Evolutionary conservation across 2,329 filamentous ascomycete species (phyloP).

Genomic region (Fusarium phyllophilum): DNA sequence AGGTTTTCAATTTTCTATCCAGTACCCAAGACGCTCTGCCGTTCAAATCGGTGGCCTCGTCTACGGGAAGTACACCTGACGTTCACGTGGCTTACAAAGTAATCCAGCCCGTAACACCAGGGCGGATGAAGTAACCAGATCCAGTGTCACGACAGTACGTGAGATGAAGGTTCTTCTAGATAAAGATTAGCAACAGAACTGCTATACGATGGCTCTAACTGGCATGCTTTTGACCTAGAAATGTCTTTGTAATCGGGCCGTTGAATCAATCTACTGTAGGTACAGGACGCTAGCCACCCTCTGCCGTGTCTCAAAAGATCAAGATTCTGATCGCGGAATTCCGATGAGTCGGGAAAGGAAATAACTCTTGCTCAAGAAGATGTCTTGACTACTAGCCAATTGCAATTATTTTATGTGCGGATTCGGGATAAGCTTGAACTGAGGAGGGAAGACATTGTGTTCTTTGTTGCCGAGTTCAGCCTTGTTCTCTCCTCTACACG

Average conservation of each 20-base stretch:
- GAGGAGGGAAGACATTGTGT: neutral
- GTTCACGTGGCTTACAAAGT: neutral
- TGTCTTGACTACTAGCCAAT: neutral
- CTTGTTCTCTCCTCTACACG: neutral
- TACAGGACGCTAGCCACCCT: neutral
- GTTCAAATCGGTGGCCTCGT: neutral
- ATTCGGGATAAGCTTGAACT: neutral
- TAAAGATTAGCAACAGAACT: rapidly evolving
- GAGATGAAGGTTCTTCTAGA: neutral
- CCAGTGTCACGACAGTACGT: neutral
- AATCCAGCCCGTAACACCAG: neutral
- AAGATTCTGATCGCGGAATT: neutral
- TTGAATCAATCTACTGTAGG: rapidly evolving
- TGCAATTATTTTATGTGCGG: neutral
- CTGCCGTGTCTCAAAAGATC: neutral
- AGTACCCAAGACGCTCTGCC: too few species aligned
- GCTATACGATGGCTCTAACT: neutral
- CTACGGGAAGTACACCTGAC: neutral
- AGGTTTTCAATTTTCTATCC: neutral
- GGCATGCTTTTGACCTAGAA: neutral
- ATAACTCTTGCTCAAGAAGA: neutral
- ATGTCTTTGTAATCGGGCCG: neutral
- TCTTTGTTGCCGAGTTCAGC: neutral
- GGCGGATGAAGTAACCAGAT: neutral
- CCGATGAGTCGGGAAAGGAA: neutral